These are phyloP conservation scores for Cystoderma amianthinum DNA, from an alignment of 768 basidiomycete species.

Conservation along the genomic window DNA sequence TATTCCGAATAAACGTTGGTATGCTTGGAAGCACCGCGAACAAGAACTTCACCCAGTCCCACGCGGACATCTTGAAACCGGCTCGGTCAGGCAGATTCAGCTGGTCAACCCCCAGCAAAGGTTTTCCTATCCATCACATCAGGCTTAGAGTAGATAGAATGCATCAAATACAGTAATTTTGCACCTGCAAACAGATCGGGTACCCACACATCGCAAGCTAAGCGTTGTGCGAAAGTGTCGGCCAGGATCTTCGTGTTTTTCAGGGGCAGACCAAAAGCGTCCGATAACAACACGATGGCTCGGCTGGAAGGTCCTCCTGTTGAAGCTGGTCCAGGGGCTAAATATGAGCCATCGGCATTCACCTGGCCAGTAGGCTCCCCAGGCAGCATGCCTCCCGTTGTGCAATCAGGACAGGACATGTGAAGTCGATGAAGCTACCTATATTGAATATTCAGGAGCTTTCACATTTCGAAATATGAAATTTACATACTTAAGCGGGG, in stretches of 20 bases:
- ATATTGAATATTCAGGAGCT: too few species aligned
- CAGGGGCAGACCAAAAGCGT: slow-evolving; percentile 46
- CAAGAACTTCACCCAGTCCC: slow-evolving; percentile 21
- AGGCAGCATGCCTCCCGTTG: slow-evolving; percentile 32
- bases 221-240: slow-evolving; percentile 32
- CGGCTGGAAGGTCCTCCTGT: slow-evolving; percentile 13
- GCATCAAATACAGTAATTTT: neutral
- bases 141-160: neutral
- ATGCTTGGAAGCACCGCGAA: slow-evolving; percentile 17
- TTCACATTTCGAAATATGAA: too few species aligned
- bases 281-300: slow-evolving; percentile 42
- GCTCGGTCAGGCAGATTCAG: slow-evolving; percentile 23
- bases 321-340: slow-evolving; percentile 20
- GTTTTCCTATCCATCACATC: slow-evolving; percentile 17
- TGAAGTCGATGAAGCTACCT: too few species aligned
- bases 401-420: slow-evolving; percentile 38
- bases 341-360: slow-evolving; percentile 32
- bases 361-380: slow-evolving; percentile 37
- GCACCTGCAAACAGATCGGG: slow-evolving; percentile 48
- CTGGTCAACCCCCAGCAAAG: slow-evolving; percentile 17
- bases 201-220: slow-evolving; percentile 50
- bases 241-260: slow-evolving; percentile 47
- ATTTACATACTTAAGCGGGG: too few species aligned
- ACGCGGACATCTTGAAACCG: slow-evolving; percentile 22
- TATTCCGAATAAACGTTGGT: slow-evolving; percentile 21